Conservation (phyloP, 768 basidiomycete species). For the Panaeolus papilionaceus region DNA sequence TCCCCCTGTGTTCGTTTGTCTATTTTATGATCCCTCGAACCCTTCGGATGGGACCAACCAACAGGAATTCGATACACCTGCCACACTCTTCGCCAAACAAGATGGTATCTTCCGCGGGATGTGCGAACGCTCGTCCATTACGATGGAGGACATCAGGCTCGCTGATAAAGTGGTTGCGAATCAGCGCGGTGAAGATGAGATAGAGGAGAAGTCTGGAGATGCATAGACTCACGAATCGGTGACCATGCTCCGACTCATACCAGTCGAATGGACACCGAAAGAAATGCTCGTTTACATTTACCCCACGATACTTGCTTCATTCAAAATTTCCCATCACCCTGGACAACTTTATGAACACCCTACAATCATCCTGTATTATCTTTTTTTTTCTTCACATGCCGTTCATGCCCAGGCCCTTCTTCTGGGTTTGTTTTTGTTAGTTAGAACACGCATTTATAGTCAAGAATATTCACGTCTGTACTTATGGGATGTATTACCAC, state of each 20-base stretch:
- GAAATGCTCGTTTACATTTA: neutral
- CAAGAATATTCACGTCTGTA: too few relatives aligned
- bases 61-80: constrained; percentile 85
- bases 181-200: neutral
- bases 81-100: constrained; percentile 58
- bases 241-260: neutral
- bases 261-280: neutral
- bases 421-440: too few relatives aligned
- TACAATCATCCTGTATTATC: neutral
- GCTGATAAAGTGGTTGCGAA: constrained; percentile 25
- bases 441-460: too few relatives aligned
- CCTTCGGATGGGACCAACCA: neutral
- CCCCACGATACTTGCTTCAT: neutral
- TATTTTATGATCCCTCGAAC: constrained; percentile 3
- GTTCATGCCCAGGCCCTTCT: neutral
- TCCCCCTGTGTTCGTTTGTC: neutral
- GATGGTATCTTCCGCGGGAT: constrained; percentile 83
- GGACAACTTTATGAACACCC: neutral
- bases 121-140: constrained; percentile 85
- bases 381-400: neutral
- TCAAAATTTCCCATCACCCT: neutral
- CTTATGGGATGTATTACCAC: neutral
- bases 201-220: neutral
- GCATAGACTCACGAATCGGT: neutral
- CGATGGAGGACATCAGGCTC: constrained; percentile 67